Conservation (phyloP, 768 basidiomycete genomes). For the Tricholoma saponaceum region DNA sequence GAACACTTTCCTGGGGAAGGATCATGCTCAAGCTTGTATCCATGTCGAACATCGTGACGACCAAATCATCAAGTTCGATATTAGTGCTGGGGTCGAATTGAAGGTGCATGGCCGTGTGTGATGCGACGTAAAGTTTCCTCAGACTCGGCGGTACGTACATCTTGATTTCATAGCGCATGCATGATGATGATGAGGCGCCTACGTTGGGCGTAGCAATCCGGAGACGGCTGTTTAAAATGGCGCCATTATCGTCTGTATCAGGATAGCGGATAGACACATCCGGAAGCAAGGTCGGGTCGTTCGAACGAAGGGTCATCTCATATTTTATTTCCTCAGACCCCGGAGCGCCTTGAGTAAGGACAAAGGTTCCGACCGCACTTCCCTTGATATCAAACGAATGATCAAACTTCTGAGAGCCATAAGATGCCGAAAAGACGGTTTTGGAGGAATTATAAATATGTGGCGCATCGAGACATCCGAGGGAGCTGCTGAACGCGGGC, state of each 20-base stretch:
- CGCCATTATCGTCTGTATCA: constrained; percentile 25
- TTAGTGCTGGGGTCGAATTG: constrained; percentile 3
- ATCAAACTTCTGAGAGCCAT: constrained; percentile 30
- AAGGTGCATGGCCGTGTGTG: constrained; percentile 35
- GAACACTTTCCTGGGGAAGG: constrained; percentile 37
- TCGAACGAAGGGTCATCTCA: constrained; percentile 43
- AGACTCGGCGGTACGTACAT: constrained; percentile 47
- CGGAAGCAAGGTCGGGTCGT: constrained; percentile 36
- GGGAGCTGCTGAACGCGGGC: constrained; percentile 49
- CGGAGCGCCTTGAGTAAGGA: constrained; percentile 38
- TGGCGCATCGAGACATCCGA: constrained; percentile 44
- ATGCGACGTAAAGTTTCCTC: constrained; percentile 41
- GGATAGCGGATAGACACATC: constrained; percentile 33
- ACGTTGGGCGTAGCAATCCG: constrained; percentile 33
- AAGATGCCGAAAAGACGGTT: constrained; percentile 33
- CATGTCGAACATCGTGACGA: constrained; percentile 37
- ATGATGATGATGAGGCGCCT: constrained; percentile 22
- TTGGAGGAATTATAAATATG: constrained; percentile 40
- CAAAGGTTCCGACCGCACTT: constrained; percentile 46
- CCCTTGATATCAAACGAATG: constrained; percentile 47
- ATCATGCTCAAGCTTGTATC: constrained; percentile 39
- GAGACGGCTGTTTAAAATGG: constrained; percentile 31
- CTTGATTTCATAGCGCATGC: constrained; percentile 54
- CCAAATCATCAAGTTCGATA: constrained; percentile 22
- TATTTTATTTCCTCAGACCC: constrained; percentile 42